Conservation (phyloP, 2,329 filamentous ascomycete species). For the Trematosphaeria pertusa region DNA sequence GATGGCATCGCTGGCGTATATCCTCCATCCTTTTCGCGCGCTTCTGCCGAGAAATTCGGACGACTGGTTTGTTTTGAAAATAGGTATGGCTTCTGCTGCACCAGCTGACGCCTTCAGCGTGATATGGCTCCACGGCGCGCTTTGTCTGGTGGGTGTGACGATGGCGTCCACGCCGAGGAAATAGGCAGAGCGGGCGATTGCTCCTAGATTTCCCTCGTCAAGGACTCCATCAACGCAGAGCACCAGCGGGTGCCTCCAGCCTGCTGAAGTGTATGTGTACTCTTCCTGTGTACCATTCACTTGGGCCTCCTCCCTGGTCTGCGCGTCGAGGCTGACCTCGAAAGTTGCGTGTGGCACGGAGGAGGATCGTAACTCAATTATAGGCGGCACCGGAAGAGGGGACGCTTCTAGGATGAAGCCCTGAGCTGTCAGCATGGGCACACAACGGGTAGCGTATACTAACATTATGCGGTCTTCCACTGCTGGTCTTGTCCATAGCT, state of each 20-base stretch:
- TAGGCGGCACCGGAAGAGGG: slow-evolving; percentile 75
- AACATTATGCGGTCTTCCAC: slow-evolving; percentile 81
- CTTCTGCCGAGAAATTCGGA: slow-evolving; percentile 74
- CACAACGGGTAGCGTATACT: slow-evolving; percentile 6
- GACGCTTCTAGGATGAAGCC: slow-evolving; percentile 88
- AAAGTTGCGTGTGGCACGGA: slow-evolving; percentile 47
- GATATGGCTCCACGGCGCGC: slow-evolving; percentile 76
- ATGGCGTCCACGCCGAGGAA: slow-evolving; percentile 91
- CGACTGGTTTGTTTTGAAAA: slow-evolving; percentile 74
- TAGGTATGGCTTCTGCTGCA: slow-evolving; percentile 78
- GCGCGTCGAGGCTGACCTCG: slow-evolving; percentile 60
- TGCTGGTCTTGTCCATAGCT: slow-evolving; percentile 83
- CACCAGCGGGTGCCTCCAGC: slow-evolving; percentile 70
- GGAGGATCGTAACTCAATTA: slow-evolving; percentile 64
- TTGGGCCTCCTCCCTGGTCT: slow-evolving; percentile 74
- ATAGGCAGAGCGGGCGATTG: slow-evolving; percentile 84
- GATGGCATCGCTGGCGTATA: slow-evolving; percentile 72
- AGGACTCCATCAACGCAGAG: slow-evolving; percentile 77
- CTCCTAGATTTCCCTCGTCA: slow-evolving; percentile 90
- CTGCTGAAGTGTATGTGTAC: slow-evolving; percentile 55
- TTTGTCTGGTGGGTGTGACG: slow-evolving; percentile 72
- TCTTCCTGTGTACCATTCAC: slow-evolving; percentile 72
- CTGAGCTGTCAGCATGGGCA: slow-evolving; percentile 30
- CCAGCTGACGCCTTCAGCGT: slow-evolving; percentile 88
- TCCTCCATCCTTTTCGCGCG: slow-evolving; percentile 75